Base-by-base conservation (phyloP, 768 basidiomycete genomes). In the Termitomyces titanicus region DNA sequence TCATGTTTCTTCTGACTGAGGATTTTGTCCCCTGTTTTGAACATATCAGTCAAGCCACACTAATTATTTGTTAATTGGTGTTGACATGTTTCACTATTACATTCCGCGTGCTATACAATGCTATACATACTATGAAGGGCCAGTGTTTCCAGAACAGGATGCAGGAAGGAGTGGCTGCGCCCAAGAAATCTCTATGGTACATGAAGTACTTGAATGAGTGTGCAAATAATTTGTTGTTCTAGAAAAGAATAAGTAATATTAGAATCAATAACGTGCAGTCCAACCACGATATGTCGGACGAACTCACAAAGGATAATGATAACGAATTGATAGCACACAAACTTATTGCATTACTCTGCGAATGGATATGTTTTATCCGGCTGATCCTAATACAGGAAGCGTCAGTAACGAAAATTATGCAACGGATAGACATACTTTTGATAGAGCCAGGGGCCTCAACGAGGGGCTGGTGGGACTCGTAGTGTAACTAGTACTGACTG, bases 401-500 rank as follows among this genome's bases (percentile, higher is more conserved):
- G 3, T 35, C 24, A n/a, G 15, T n/a, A 5, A 35, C 15, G 22
- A 35, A 13, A 35, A 24, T 15, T 17, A 24, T 35, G 15, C n/a
- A 34, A 1, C 17, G 5, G 10, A 1, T 10, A 3, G 10, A 49
- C 35, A 25, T 37, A 25, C 35, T 3, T 49, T 49, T 18, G 48
- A 37, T n/a, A 11, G 10, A 6, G 37, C 48, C 11, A 22, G 38
- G 48, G 48, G 37, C n/a, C 35, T 34, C 24, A 35, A 49, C 8
- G 34, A 37, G 1, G 47, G 47, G 2, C 29, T 29, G 5, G n/a
- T n/a, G n/a, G 47, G 10, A 12, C 22, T 24, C 6, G 33, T 56
- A 4, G 47, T 53, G 22, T 54, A 43, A 34, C 5, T 29, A 29
- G 29, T 29, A 9, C 58, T 59, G 43, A 51, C 43, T 12, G 57